Evolutionary conservation across 345 rosid species (phyloP), one percentile per base, ranked within the genome.

Genomic region (Combretum micranthum): DNA sequence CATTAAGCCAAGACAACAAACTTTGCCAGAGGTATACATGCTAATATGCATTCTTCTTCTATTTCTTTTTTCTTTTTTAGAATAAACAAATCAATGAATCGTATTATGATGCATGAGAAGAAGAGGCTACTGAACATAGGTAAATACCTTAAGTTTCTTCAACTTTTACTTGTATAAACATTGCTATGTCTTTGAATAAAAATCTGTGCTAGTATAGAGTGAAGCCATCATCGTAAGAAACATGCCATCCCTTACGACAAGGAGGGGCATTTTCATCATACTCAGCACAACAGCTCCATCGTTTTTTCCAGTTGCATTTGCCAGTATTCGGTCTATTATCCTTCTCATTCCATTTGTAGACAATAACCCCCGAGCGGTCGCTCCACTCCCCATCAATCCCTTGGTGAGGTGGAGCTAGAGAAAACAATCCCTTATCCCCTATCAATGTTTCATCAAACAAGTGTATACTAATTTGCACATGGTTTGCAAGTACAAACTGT

Each of bases 331-430:
- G 86, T 57, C 84, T 69, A 0, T 76, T 57, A 1, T 53, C 44
- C 72, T 66, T 69, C 12, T 83, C 82, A 50, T 80, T 80, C 90
- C 84, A 78, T 63, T 69, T 75, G 55, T 80, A 78, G 17, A 78
- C 89, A 2, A 78, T 78, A 13, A 80, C 81, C n/a, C 84, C 86
- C 4, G 83, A 80, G 1, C 63, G 42, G 57, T 83, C 82, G 5
- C 56, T 76, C 89, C 86, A 78, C 63, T 74, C 86, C 2, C 84
- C 84, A 49, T 80, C 89, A 19, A 83, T 72, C 60, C 89, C 86
- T 46, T 80, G 86, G 64, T 83, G 86, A 12, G 84, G 86, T 7
- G 84, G 86, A 50, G 86, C 80, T 61, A 76, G 56, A 13, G 86
- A 63, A 63, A 74, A 70, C 53, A 83, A 18, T 9, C 86, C 86